Conservation (phyloP, 306 rosid species). For the Gastrolobium villosum region DNA sequence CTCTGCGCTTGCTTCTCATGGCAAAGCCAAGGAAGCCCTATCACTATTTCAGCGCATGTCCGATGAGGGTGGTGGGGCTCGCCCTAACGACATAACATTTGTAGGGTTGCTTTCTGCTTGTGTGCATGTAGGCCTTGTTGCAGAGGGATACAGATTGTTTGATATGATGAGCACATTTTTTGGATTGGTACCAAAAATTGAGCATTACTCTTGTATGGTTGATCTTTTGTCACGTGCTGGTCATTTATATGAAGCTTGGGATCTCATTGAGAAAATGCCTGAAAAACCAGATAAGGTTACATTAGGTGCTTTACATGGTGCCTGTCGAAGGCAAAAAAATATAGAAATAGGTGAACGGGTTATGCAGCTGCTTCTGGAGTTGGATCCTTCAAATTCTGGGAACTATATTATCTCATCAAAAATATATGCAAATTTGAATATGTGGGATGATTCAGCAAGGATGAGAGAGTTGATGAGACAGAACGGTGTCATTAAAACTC, state of each 20-base stretch:
- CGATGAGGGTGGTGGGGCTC: constrained; percentile 62
- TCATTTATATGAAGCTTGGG: constrained; percentile 84
- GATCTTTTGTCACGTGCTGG: constrained; percentile 94
- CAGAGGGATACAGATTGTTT: constrained; percentile 76
- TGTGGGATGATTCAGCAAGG: constrained; percentile 92
- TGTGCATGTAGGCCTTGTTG: constrained; percentile 85
- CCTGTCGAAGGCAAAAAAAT: constrained; percentile 77
- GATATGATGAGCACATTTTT: constrained; percentile 74
- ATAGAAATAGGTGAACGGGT: constrained; percentile 75
- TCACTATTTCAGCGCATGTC: constrained; percentile 75
- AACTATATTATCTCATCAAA: constrained; percentile 87
- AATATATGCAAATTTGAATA: constrained; percentile 71
- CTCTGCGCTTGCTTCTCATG: constrained; percentile 95
- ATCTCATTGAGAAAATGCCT: constrained; percentile 83
- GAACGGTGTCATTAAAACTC: constrained; percentile 88
- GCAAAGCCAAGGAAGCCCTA: constrained; percentile 79
- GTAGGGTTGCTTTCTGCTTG: constrained; percentile 94
- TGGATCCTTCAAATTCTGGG: constrained; percentile 94
- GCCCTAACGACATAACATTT: constrained; percentile 89
- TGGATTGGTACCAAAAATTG: constrained; percentile 83
- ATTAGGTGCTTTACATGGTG: constrained; percentile 89
- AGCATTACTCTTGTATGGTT: constrained; percentile 95
- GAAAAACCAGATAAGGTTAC: constrained; percentile 84
- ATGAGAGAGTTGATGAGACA: constrained; percentile 87
- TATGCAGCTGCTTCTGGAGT: constrained; percentile 70